These are phyloP conservation scores for Phytophthora aleatoria DNA, from an alignment of 352 stramenopile species.

Conservation along the genomic window DNA sequence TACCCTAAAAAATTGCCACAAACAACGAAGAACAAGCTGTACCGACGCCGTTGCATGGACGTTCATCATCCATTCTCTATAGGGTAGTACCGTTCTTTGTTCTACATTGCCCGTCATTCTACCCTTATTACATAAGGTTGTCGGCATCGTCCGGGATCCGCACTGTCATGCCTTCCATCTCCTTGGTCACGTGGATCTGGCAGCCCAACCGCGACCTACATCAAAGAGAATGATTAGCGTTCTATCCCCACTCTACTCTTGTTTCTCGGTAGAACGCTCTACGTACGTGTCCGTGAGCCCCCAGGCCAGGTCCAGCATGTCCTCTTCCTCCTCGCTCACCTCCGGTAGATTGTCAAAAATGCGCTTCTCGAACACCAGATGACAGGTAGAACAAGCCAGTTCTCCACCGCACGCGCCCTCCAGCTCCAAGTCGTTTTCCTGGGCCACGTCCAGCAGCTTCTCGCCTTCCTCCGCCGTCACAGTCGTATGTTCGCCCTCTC, in stretches of 20 bases:
- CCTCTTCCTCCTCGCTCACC: conserved; percentile 94
- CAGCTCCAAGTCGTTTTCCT: conserved; percentile 94
- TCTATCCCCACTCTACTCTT: neutral
- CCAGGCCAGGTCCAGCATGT: conserved; percentile 96
- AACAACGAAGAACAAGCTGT: neutral
- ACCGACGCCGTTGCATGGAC: neutral
- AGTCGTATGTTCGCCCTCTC: conserved; percentile 66
- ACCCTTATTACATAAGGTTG: conserved; percentile 87
- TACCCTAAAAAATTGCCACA: neutral
- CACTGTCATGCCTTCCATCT: conserved; percentile 87
- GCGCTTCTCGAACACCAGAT: conserved; percentile 92
- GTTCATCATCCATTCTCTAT: conserved; percentile 7
- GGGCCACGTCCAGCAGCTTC: conserved; percentile 89
- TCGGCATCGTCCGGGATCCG: conserved; percentile 88
- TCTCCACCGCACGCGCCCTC: conserved; percentile 94
- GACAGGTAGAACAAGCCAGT: conserved; percentile 94
- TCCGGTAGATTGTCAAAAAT: conserved; percentile 88
- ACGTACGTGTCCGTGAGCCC: conserved; percentile 93
- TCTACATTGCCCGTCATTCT: conserved; percentile 25
- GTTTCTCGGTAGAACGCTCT: conserved; percentile 1
- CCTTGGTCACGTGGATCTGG: conserved; percentile 90
- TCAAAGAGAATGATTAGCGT: neutral
- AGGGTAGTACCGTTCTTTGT: conserved; percentile 7
- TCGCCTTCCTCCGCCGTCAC: conserved; percentile 81
- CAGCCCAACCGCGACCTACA: conserved; percentile 83